A percentile compares a stretch with the other conserved stretches of the same genome.
phyloP scores from a whole-genome alignment of 108 stramenopile species.

The Seminavis robusta region DNA sequence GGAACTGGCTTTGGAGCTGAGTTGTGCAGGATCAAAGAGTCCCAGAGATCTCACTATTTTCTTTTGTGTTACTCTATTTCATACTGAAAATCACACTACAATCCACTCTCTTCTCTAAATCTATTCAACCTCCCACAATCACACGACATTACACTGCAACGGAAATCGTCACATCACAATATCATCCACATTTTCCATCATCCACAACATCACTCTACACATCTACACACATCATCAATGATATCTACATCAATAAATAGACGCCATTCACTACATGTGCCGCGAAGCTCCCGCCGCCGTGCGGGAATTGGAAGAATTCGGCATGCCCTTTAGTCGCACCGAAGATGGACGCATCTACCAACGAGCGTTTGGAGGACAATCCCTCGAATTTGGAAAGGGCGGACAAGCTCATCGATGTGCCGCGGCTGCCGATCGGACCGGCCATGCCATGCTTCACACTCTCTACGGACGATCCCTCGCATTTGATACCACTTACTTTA shows the following conservation, averaged over 20 bases:
- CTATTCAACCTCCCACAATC: no score
- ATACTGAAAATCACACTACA: no score
- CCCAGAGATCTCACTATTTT: no score
- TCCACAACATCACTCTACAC: no score
- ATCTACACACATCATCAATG: not conserved
- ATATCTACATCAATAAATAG: no score
- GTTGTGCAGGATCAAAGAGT: no score
- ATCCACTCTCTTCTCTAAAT: no score
- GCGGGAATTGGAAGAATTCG: constrained; percentile 95
- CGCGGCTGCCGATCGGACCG: constrained; percentile 98
- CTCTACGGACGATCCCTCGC: constrained; percentile 98
- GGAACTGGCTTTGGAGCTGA: no score
- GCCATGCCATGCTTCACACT: constrained; percentile 99
- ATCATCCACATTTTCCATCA: no score
- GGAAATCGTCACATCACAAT: no score
- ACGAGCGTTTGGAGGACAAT: constrained; percentile 99
- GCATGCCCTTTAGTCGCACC: constrained; percentile 91
- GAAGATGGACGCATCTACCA: constrained; percentile 99
- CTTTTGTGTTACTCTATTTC: no score
- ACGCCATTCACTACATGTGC: constrained; percentile 99
- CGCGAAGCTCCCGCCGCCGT: constrained; percentile 97
- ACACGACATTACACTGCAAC: no score
- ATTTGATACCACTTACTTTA: constrained; percentile 99
- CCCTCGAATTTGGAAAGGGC: constrained; percentile 96
- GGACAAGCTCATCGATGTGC: constrained; percentile 97